phyloP scores from a whole-genome alignment of 441 rosid species.

The Erodium moschatum region DNA sequence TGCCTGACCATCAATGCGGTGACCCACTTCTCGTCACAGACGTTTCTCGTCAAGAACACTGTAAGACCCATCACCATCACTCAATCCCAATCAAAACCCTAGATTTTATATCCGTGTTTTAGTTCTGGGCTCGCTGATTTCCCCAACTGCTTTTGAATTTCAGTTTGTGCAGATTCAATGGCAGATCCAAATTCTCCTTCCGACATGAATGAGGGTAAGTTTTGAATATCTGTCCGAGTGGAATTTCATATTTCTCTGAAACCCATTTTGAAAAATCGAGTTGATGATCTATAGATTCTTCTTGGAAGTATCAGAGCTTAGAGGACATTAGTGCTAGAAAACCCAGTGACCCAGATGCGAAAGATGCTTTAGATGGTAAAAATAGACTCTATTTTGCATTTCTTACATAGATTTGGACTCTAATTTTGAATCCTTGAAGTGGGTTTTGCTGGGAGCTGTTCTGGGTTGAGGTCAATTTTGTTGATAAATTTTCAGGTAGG shows the following conservation, averaged over 20 bases:
- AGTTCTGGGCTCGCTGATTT: not conserved
- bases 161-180: slow-evolving; percentile 21
- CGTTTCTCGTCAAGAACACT: slow-evolving; percentile 29
- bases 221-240: not conserved
- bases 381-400: not conserved
- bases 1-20: slow-evolving; percentile 36
- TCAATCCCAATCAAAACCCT: not conserved
- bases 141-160: not conserved
- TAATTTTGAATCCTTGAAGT: not conserved
- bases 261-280: no score
- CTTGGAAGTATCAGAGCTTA: slow-evolving; percentile 24
- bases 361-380: slow-evolving; percentile 26
- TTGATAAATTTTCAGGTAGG: slow-evolving; percentile 32
- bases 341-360: slow-evolving; percentile 15
- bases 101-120: not conserved
- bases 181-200: slow-evolving; percentile 31
- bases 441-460: not conserved
- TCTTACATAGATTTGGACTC: not conserved
- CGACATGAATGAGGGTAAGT: slow-evolving; percentile 27
- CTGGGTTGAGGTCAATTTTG: not conserved
- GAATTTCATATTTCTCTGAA: not conserved
- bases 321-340: slow-evolving; percentile 14
- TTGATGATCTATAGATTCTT: slow-evolving; percentile 20
- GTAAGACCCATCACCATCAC: slow-evolving; percentile 24
- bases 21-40: slow-evolving; percentile 44